Base-by-base conservation (phyloP, 805 yeast species). In the Myxozyma sirexii region DNA sequence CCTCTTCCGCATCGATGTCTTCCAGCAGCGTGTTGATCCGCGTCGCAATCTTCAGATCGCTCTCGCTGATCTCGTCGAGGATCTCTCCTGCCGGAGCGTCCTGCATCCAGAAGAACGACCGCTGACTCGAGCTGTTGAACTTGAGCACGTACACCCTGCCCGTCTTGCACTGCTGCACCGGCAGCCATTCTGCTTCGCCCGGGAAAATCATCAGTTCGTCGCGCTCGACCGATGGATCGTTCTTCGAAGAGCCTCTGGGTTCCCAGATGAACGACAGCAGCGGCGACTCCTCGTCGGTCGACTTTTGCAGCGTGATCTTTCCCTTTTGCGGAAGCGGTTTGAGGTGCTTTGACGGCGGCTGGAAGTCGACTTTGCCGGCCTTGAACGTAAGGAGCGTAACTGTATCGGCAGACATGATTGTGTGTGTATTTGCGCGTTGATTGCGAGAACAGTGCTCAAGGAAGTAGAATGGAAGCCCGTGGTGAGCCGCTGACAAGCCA, bases 131-230 rank as follows among this genome's bases (percentile, higher is more conserved):
- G 59, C 84, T 78, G 65, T 79, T 76, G 71, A 86, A 86, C 60
- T 82, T 80, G 73, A 87, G 78, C 24, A 85, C 84, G 66, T 84
- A 85, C 15, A 90, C 91, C 62, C 97, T 79, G 15, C 96, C 97
- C 0, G 90, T 82, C 44, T 75, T 80, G 72, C 96, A 87, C 29
- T 88, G 82, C 52, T 78, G 73, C 45, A 88, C 83, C 56, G 82
- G 88, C 63, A 82, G 81, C 84, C 91, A 88, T 44, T 86, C 82
- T 54, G 88, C 93, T 69, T 90, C 97, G 1, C 96, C 96, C 0
- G 96, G 94, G 66, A 90, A 84, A 44, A 90, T 82, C 65, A 89
- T 77, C 59, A 88, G 77, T 64, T 86, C 91, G 41, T 72, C 72
- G 46, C 77, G 77, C 51, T 76, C 79, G 24, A 63, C 66, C 17